Conservation (phyloP, 257 asterid genomes). For the Vinca minor region DNA sequence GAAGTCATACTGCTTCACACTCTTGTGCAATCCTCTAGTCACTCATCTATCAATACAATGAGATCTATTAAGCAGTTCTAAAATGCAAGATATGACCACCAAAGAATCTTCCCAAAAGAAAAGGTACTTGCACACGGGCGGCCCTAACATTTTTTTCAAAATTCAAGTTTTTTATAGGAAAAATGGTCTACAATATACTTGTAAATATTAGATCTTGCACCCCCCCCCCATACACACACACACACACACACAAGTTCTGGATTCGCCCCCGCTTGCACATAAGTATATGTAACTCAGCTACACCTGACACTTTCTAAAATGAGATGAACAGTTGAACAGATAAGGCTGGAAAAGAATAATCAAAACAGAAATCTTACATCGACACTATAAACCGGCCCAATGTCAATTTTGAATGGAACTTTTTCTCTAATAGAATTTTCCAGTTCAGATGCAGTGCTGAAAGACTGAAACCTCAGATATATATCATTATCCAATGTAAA, state of each 20-base stretch:
- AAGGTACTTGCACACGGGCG: too few relatives aligned
- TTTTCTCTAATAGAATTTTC: conserved; percentile 67
- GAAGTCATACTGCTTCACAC: not conserved
- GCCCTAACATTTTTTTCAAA: too few relatives aligned
- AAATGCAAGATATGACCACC: not conserved
- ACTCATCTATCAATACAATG: not conserved
- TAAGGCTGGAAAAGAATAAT: not conserved
- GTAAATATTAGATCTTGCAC: too few relatives aligned
- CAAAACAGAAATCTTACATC: conserved; percentile 48
- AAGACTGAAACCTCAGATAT: conserved; percentile 75
- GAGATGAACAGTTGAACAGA: too few relatives aligned
- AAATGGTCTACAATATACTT: too few relatives aligned
- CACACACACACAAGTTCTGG: too few relatives aligned
- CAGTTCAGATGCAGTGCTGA: conserved; percentile 45
- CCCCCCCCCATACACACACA: too few relatives aligned
- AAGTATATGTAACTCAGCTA: too few relatives aligned
- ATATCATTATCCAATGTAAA: conserved; percentile 77
- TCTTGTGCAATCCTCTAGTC: not conserved
- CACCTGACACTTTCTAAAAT: too few relatives aligned
- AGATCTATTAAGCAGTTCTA: not conserved
- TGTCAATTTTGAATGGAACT: conserved; percentile 79
- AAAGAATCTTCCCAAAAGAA: too few relatives aligned
- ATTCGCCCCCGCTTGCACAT: too few relatives aligned
- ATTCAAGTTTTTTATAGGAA: too few relatives aligned
- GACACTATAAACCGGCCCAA: conserved; percentile 85